Conservation (phyloP, 2,329 filamentous ascomycete genomes). For the Fusarium circinatum region DNA sequence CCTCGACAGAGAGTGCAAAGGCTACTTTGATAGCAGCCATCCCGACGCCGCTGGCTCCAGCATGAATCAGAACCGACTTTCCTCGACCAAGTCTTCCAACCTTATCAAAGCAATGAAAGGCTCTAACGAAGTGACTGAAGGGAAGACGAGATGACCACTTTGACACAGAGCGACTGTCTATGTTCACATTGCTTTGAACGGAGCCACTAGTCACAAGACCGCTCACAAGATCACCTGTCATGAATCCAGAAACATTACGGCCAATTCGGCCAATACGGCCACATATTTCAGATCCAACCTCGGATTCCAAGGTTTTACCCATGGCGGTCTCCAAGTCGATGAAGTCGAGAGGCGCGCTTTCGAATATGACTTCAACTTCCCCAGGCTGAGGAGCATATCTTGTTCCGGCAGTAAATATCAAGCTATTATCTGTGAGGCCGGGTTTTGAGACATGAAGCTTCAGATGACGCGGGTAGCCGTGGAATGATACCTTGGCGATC, state of each 20-base stretch:
- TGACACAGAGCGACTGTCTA: slow-evolving; percentile 52
- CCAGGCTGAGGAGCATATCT: slow-evolving; percentile 39
- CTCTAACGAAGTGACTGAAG: slow-evolving; percentile 54
- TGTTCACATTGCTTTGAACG: slow-evolving; percentile 48
- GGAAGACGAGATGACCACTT: slow-evolving; percentile 42
- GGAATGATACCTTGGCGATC: slow-evolving; percentile 34
- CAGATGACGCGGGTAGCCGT: slow-evolving; percentile 16
- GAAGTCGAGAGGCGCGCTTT: slow-evolving; percentile 48
- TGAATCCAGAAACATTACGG: slow-evolving; percentile 45
- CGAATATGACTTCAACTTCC: slow-evolving; percentile 55
- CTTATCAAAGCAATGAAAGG: slow-evolving; percentile 54
- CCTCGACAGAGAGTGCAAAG: slow-evolving; percentile 48
- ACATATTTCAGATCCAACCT: slow-evolving; percentile 54
- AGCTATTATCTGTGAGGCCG: slow-evolving; percentile 39
- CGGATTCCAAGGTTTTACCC: slow-evolving; percentile 46
- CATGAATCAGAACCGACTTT: slow-evolving; percentile 55
- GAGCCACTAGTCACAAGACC: slow-evolving; percentile 51
- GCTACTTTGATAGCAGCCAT: slow-evolving; percentile 57
- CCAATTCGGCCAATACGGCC: slow-evolving; percentile 53
- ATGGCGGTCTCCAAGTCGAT: slow-evolving; percentile 51
- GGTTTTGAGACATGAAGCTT: slow-evolving; percentile 43
- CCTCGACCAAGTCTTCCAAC: slow-evolving; percentile 44
- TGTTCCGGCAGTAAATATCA: slow-evolving; percentile 41
- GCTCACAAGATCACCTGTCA: slow-evolving; percentile 54
- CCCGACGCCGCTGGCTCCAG: slow-evolving; percentile 56